Percentiles rank a stretch among this genome's conserved stretches.
These are phyloP conservation scores for Gryganskiella cystojenkinii DNA, from an alignment of 192 early-diverging fungal species.

Conservation along the genomic window DNA sequence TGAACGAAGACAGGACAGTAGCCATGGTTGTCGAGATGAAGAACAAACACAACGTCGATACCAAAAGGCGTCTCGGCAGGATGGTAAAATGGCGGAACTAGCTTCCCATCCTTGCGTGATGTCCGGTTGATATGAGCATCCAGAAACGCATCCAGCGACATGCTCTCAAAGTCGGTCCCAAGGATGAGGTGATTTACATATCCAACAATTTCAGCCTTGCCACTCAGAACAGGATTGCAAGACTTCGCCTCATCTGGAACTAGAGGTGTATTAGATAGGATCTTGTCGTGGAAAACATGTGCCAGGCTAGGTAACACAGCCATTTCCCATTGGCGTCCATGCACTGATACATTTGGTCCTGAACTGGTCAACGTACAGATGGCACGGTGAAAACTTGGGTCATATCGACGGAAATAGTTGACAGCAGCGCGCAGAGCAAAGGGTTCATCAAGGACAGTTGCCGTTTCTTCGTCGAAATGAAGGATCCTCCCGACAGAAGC, in stretches of 20 bases:
- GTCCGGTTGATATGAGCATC: constrained; percentile 8
- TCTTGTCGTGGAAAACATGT: constrained; percentile 11
- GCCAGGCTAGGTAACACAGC: constrained; percentile 18
- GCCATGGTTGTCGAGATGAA: constrained; percentile 13
- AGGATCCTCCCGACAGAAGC: constrained; percentile 30
- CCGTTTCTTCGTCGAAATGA: neutral
- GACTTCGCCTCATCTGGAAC: neutral
- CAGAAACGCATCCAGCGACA: constrained; percentile 22
- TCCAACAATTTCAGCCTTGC: constrained; percentile 18
- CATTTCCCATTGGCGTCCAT: constrained; percentile 8
- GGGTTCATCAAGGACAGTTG: constrained; percentile 16
- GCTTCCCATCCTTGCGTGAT: constrained; percentile 5
- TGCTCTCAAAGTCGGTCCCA: constrained; percentile 3
- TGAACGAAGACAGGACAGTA: constrained; percentile 23
- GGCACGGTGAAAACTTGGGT: constrained; percentile 16
- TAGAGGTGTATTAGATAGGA: constrained; percentile 8
- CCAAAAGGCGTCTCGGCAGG: constrained; percentile 7
- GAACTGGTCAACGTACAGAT: constrained; percentile 11
- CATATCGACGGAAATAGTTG: constrained; percentile 13
- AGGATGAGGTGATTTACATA: neutral
- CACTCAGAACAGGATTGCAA: neutral
- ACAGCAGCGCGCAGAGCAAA: constrained; percentile 12
- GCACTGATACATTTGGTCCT: neutral
- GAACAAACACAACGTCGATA: constrained; percentile 26
- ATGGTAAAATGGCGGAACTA: constrained; percentile 20